phyloP scores from a whole-genome alignment of 805 yeast species.

The Yarrowia sp. region DNA sequence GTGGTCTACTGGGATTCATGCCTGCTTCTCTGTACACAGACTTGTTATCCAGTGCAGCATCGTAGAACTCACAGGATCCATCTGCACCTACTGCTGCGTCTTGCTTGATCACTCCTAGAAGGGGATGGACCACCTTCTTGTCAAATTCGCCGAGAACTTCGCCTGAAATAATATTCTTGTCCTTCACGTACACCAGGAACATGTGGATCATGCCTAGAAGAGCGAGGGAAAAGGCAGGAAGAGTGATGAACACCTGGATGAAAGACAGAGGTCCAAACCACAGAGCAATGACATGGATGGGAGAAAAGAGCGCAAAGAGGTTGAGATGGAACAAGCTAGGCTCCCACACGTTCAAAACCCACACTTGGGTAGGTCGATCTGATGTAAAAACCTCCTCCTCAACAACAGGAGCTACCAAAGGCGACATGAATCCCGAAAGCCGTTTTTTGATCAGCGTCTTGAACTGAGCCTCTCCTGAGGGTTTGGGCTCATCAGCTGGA shows the following conservation, averaged over 20 bases:
- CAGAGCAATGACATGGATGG: constrained; percentile 59
- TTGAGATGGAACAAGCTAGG: constrained; percentile 66
- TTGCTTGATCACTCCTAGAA: constrained; percentile 57
- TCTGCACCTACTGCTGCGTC: constrained; percentile 61
- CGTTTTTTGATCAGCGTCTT: constrained; percentile 14
- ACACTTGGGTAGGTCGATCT: constrained; percentile 43
- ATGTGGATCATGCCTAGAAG: constrained; percentile 53
- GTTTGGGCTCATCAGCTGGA: constrained; percentile 20
- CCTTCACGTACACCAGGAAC: constrained; percentile 60
- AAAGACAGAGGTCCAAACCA: constrained; percentile 51
- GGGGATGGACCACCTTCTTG: constrained; percentile 67
- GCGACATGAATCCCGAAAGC: constrained; percentile 15
- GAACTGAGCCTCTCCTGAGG: constrained; percentile 18
- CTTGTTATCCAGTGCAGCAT: constrained; percentile 45
- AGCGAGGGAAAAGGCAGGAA: constrained; percentile 49
- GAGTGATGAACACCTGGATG: constrained; percentile 52
- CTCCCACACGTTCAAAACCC: constrained; percentile 70
- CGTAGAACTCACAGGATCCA: constrained; percentile 45
- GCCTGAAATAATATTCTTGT: constrained; percentile 64
- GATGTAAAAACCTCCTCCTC: no score
- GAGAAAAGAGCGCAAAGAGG: constrained; percentile 64
- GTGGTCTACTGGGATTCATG: background rate
- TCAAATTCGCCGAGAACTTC: constrained; percentile 71
- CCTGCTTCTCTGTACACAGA: constrained; percentile 37
- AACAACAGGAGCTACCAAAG: background rate